These are phyloP conservation scores for Pythium rhizo-oryzae DNA, from an alignment of 352 stramenopile species.

Conservation along the genomic window DNA sequence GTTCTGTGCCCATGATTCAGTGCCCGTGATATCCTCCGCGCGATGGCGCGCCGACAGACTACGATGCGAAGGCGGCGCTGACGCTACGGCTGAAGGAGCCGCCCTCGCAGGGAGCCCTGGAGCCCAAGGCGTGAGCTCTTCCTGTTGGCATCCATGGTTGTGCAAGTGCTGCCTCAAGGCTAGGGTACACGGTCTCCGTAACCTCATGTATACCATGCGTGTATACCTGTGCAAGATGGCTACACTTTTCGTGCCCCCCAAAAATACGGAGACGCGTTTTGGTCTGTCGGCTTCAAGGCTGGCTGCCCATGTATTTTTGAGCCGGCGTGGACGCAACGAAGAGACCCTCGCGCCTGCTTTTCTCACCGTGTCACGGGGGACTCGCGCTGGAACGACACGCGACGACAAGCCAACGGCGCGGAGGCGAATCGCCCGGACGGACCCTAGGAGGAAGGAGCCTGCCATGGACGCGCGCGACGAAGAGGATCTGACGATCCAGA, in stretches of 20 bases:
- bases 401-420: not conserved
- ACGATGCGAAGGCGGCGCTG: no score
- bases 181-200: not conserved
- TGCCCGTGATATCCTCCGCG: no score
- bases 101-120: no score
- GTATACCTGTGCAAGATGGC: not conserved
- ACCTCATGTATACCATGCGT: not conserved
- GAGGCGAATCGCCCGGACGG: no score
- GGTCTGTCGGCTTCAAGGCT: no score
- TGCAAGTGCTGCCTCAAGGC: no score
- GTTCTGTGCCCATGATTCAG: not conserved
- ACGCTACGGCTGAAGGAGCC: no score
- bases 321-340: no score
- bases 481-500: slow-evolving; percentile 74
- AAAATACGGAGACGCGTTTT: not conserved
- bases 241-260: not conserved
- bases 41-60: not conserved
- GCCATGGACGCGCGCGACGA: slow-evolving; percentile 50
- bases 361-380: no score
- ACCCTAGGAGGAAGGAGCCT: not conserved
- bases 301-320: not conserved
- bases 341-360: no score
- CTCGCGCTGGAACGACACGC: not conserved
- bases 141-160: no score
- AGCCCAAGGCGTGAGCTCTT: no score